phyloP scores from a whole-genome alignment of 75 land plant species.

The Cunninghamia lanceolata region DNA sequence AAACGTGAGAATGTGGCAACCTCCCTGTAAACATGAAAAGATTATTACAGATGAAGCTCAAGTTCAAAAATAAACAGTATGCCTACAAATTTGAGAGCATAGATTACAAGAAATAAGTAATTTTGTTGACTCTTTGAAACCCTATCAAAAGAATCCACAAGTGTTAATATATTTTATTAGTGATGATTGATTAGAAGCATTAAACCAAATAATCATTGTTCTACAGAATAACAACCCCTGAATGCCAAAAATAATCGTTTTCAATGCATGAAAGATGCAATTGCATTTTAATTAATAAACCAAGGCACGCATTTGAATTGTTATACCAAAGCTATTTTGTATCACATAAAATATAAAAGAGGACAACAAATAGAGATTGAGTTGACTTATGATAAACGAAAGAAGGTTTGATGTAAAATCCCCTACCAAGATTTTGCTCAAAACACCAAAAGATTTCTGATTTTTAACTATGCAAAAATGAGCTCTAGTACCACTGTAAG shows the following conservation, averaged over 20 bases:
- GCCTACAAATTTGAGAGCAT: constrained; percentile 1
- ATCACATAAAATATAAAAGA: background rate
- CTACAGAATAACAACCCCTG: background rate
- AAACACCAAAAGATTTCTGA: too few relatives aligned
- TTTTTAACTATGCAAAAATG: too few relatives aligned
- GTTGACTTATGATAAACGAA: background rate
- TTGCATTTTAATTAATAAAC: background rate
- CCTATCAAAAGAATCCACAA: background rate
- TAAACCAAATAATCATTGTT: background rate
- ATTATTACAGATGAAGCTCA: background rate
- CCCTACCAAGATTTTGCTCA: too few relatives aligned
- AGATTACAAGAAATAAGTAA: background rate
- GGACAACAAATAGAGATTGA: background rate
- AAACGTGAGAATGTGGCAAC: constrained; percentile 93
- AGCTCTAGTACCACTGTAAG: too few relatives aligned
- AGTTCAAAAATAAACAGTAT: background rate
- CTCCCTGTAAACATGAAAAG: constrained; percentile 56
- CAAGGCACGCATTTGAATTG: background rate
- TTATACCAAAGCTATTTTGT: background rate
- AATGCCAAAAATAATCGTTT: background rate
- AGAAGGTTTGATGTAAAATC: too few relatives aligned
- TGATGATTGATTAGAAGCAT: background rate
- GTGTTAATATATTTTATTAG: background rate
- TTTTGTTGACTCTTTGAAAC: background rate
- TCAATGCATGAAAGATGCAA: background rate